Conservation (phyloP, 352 stramenopile species). For the Phytophthora quininea region DNA sequence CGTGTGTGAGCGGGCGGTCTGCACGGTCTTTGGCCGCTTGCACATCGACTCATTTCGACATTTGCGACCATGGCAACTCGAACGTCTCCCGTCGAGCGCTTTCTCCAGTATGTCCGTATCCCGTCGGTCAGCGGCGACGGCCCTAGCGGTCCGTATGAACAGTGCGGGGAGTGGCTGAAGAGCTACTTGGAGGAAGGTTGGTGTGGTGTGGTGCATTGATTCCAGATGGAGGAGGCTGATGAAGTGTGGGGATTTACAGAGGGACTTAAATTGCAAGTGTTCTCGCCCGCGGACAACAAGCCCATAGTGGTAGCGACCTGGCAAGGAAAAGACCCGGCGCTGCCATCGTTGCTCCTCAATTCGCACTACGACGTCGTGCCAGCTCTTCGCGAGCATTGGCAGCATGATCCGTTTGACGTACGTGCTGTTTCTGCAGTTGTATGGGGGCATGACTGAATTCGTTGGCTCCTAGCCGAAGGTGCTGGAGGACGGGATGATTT, state of each 20-base stretch:
- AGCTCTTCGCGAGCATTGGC: slow-evolving; percentile 87
- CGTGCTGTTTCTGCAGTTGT: slow-evolving; percentile 7
- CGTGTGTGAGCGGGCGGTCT: no score
- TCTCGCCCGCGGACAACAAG: slow-evolving; percentile 72
- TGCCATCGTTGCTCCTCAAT: slow-evolving; percentile 94
- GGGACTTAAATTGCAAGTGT: slow-evolving; percentile 50
- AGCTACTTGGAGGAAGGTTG: slow-evolving; percentile 47
- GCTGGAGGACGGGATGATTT: slow-evolving; percentile 91
- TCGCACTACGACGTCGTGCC: slow-evolving; percentile 98
- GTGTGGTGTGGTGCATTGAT: no score
- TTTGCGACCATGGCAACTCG: slow-evolving; percentile 12
- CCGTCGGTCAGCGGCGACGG: slow-evolving; percentile 79
- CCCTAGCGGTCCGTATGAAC: slow-evolving; percentile 59
- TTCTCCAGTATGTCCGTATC: slow-evolving; percentile 82
- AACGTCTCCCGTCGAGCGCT: slow-evolving; percentile 42
- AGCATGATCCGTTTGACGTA: slow-evolving; percentile 91
- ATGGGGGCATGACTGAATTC: slow-evolving; percentile 4
- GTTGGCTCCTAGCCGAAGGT: slow-evolving; percentile 53
- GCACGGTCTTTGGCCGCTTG: neutral
- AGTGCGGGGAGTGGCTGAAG: slow-evolving; percentile 72
- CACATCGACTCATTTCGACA: slow-evolving; percentile 5
- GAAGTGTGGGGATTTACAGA: neutral
- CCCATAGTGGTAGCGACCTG: slow-evolving; percentile 92
- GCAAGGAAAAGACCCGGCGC: slow-evolving; percentile 78
- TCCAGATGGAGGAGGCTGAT: no score